These are phyloP conservation scores for Cruciata laevipes DNA, from an alignment of 257 asterid genomes.

Conservation along the genomic window DNA sequence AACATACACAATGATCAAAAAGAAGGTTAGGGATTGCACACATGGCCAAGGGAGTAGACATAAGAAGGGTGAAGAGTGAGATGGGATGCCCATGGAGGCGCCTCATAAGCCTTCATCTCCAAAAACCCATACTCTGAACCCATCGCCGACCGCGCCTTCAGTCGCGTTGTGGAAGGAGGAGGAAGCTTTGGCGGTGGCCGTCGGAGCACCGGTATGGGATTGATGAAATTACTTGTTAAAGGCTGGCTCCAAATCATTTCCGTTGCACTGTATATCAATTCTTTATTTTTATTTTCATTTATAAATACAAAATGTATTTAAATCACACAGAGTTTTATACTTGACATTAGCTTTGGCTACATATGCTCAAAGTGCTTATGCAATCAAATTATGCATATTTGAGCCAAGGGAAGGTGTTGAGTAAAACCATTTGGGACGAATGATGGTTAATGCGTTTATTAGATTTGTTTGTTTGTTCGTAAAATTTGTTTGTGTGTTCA, in stretches of 20 bases:
- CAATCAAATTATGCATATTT: too few species aligned
- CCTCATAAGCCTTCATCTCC: conserved; percentile 50
- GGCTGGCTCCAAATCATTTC: conserved; percentile 10
- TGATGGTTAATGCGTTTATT: too few species aligned
- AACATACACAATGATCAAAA: background rate
- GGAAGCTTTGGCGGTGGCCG: background rate
- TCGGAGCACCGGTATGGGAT: conserved; percentile 3
- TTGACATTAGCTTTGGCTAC: too few species aligned
- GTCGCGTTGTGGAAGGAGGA: conserved; percentile 2
- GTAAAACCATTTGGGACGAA: too few species aligned
- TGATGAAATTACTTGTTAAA: conserved; percentile 2
- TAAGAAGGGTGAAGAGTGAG: conserved; percentile 72
- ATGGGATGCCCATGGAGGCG: conserved; percentile 81
- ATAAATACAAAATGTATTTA: too few species aligned
- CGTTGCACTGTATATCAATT: too few species aligned
- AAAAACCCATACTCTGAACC: conserved; percentile 33
- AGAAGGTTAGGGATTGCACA: conserved; percentile 19
- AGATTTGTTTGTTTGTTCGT: too few species aligned
- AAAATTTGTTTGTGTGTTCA: too few species aligned
- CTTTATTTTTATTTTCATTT: too few species aligned
- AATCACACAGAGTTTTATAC: too few species aligned
- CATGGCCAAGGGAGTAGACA: conserved; percentile 72
- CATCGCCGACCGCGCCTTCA: conserved; percentile 7
- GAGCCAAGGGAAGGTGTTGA: too few species aligned
- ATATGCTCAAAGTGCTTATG: too few species aligned